These are phyloP conservation scores for Fusarium torreyae DNA, from an alignment of 2,329 filamentous ascomycete genomes.

Conservation along the genomic window DNA sequence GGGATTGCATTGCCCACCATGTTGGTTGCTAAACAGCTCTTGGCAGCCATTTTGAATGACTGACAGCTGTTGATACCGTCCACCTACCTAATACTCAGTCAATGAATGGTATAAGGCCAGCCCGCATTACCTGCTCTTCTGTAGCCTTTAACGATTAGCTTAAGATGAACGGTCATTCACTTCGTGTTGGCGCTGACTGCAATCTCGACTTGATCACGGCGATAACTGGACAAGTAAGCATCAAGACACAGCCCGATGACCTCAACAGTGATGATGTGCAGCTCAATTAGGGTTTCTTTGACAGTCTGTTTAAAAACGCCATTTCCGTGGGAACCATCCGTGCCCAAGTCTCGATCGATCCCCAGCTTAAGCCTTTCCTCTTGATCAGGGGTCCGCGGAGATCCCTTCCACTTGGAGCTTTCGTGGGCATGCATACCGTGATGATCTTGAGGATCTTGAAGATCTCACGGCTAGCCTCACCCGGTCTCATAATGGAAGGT, in stretches of 20 bases:
- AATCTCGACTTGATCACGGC: neutral
- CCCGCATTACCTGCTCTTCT: neutral
- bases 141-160: neutral
- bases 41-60: constrained; percentile 12
- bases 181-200: neutral
- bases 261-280: constrained; percentile 1
- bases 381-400: constrained; percentile 44
- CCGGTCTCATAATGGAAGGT: constrained; percentile 50
- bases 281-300: constrained; percentile 17
- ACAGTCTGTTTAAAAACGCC: constrained; percentile 5
- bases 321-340: constrained; percentile 1
- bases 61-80: neutral
- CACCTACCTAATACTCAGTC: constrained; percentile 26
- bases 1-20: constrained; percentile 46
- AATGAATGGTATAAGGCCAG: constrained; percentile 60
- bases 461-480: constrained; percentile 59
- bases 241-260: neutral
- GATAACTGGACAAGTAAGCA: neutral
- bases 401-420: constrained; percentile 53
- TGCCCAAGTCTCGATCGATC: constrained; percentile 13
- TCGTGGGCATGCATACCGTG: constrained; percentile 56
- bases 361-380: constrained; percentile 64
- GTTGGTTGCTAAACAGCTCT: constrained; percentile 22
- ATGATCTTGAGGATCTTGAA: constrained; percentile 60
- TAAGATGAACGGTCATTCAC: neutral